Evolutionary conservation across 2,329 filamentous ascomycete species (phyloP), one percentile per base, ranked within the genome.

Genomic region (Orbilia oligospora): DNA sequence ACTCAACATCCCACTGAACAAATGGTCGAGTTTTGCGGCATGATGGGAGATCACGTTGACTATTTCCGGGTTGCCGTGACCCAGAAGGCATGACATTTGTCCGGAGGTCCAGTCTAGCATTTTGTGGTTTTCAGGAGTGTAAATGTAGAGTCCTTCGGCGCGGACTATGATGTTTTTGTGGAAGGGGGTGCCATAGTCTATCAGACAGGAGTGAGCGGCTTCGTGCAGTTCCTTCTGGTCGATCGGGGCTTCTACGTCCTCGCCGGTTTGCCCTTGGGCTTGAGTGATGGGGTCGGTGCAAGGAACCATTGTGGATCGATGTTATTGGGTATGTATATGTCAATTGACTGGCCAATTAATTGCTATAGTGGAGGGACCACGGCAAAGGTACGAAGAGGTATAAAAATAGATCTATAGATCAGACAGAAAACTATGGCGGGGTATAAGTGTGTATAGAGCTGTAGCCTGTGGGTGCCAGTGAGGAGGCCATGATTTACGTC

Each of bases 101-200:
- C 88, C 88, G 0, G 88, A 90, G 0, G 88, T 90, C 83, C 87
- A 89, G 83, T 90, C 88, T 0, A 90, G 85, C 68, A 90, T 86
- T 61, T 84, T 83, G 14, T 85, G 84, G 18, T 85, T 85, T 2
- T 82, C 79, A 0, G 83, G 82, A 49, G 86, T 86, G 81, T 87
- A 88, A 20, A 89, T 84, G 9, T 83, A 82, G 0, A 85, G 85
- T 8, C 87, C 87, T 53, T 84, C 80, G 12, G 86, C 86, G 41
- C 83, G 85, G 56, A 84, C 85, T 80, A 88, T 86, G 33, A 88
- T 81, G 22, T 84, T 71, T 9, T 81, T 83, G 5, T 81, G 85
- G 82, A 80, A 85, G 76, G 84, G 83, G 0, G 87, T 83, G 14
- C 87, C 85, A 0, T 85, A 87, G 20, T 82, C 80, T 83, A 87